These are phyloP conservation scores for Diaporthe caulivora DNA, from an alignment of 2,329 filamentous ascomycete genomes.

Conservation along the genomic window DNA sequence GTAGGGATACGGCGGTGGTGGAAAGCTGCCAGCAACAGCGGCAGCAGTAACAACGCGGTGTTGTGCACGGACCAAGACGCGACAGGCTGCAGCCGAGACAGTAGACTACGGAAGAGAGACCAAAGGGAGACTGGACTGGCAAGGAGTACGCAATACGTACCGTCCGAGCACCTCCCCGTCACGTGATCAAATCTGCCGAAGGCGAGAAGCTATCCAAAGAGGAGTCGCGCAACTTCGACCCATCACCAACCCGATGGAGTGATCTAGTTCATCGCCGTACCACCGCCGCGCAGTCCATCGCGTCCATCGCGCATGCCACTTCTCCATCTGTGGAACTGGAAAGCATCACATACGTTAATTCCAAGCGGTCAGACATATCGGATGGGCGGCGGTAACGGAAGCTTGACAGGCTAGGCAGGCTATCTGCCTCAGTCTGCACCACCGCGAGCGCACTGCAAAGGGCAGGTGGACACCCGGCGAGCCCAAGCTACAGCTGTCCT, in stretches of 20 bases:
- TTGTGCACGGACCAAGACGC: conserved; percentile 19
- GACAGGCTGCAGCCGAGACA: neutral
- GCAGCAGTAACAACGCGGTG: conserved; percentile 1
- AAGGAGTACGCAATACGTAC: neutral
- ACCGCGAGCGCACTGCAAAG: conserved; percentile 5
- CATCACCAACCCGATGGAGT: conserved; percentile 31
- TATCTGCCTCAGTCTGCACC: conserved; percentile 39
- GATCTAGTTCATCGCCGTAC: neutral
- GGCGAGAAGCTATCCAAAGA: conserved; percentile 32
- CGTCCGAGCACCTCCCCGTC: neutral
- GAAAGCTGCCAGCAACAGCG: neutral
- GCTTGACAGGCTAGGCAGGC: conserved; percentile 39
- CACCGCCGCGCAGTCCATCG: conserved; percentile 21
- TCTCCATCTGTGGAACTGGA: neutral
- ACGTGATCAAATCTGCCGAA: conserved; percentile 37
- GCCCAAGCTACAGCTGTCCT: neutral
- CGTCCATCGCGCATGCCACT: conserved; percentile 14
- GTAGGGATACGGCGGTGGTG: neutral
- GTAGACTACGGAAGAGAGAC: no score
- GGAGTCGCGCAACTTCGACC: conserved; percentile 32
- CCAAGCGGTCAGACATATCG: neutral
- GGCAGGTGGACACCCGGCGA: neutral
- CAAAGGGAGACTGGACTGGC: neutral
- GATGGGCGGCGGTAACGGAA: conserved; percentile 33
- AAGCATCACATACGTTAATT: conserved; percentile 12